Evolutionary conservation across 352 stramenopile species (phyloP), one percentile per base, ranked within the genome.

Genomic region (Aphanomyces invadans): DNA sequence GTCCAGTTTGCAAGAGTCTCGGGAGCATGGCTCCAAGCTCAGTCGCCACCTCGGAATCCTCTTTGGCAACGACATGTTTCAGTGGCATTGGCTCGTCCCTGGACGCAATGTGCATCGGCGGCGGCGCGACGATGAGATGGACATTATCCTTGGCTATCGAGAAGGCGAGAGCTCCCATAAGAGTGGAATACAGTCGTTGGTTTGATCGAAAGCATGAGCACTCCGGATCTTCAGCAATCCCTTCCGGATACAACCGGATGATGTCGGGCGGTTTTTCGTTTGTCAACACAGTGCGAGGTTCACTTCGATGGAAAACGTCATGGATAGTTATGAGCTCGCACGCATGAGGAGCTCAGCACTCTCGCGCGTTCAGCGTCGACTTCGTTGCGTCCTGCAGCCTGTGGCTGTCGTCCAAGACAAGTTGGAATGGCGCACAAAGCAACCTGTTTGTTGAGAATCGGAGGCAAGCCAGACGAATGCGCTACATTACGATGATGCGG

Each of bases 41-140:
- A 79, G 89, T 70, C 80, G 80, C 1, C 75, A 90, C 51, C 60
- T 94, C 29, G 90, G 83, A 45, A 81, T 94, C 23, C 70, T 94
- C 21, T 94, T 79, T 63, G 81, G 79, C 21, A 90, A 81, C 29
- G 83, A 90, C 45, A 79, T 76, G 32, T 87, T 90, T 59, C 71
- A 75, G 12, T 70, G 57, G 21, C 80, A 75, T 26, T 94, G 85
- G 85, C 73, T 89, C 39, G 69, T 90, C 31, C 85, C 85, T 19
- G 38, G 75, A 5, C 60, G 49, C 11, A 33, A 67, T 23, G 73
- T 78, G 3, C 74, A 82, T 15, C 62, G 61, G 2, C 77, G 76
- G 48, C 72, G 75, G 23, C 74, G 75, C 2, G 71, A 82, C 2
- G 7, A n/a, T 28, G 82, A 93, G 45, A 68, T 76, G 62, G 79